Base-by-base conservation (phyloP, 768 basidiomycete genomes). In the Leccinum fibrillosum region DNA sequence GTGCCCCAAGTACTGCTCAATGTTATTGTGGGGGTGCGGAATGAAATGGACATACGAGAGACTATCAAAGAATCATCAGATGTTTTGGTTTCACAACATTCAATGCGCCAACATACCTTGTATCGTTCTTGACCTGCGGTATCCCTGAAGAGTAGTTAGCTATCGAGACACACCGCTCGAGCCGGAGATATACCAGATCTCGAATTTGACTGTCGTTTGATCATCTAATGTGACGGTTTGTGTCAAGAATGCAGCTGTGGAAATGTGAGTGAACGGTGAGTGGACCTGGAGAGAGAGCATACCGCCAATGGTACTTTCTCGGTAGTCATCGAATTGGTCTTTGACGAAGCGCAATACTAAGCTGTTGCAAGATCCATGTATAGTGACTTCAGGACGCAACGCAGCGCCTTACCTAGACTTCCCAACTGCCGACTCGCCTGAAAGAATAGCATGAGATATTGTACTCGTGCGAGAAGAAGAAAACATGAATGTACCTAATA, bases 351-450 rank as follows among this genome's bases (percentile, higher is more conserved):
- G 85, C 61, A 98, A 78, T 53, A 99, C 97, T 62, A 98, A 76
- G 77, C 92, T 95, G 69, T 70, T 66, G 62, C 64, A 55, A 45
- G 60, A 52, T 30, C 50, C 52, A 60, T 56, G 57, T 70, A 59
- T 52, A 60, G 69, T 68, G 73, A 70, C 45, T 37, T 57, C 65
- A 62, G 52, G n/a, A 50, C 44, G 32, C 37, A 45, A 37, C 25
- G 49, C 35, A 21, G 42, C 56, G 51, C 55, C 69, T 55, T 75
- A 92, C 92, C 91, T 92, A 60, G 90, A 92, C 81, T 99, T 99
- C 53, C 97, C 97, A 52, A 99, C 97, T 47, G 97, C 96, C 42
- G 92, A 94, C 79, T 98, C 95, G 67, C 95, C 94, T 97, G 69
- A 44, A 50, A 26, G 32, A 12, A 57, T 48, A 25, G 59, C 11